Evolutionary conservation across 2,329 filamentous ascomycete genomes (phyloP).

Genomic region (Talaromyces sp.): DNA sequence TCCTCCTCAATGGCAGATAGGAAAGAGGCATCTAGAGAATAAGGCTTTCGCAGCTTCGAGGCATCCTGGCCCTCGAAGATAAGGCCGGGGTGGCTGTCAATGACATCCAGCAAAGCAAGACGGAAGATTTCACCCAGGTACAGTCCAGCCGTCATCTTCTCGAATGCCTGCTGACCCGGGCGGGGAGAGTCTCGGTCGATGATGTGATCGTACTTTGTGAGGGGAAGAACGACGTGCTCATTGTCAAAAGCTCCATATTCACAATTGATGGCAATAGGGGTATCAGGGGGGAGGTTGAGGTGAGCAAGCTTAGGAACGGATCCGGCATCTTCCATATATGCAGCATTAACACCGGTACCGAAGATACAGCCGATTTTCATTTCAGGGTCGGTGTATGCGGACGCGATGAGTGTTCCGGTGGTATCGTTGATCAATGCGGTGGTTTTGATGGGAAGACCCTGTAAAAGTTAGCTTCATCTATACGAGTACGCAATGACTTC

Average conservation of each 20-base stretch:
- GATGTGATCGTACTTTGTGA: constrained; percentile 77
- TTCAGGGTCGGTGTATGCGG: constrained; percentile 86
- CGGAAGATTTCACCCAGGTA: constrained; percentile 96
- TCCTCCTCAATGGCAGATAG: constrained; percentile 91
- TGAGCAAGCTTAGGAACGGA: constrained; percentile 91
- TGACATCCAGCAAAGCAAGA: constrained; percentile 76
- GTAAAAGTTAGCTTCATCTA: neutral
- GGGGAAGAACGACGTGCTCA: constrained; percentile 80
- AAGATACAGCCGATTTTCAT: constrained; percentile 98
- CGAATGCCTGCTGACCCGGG: constrained; percentile 90
- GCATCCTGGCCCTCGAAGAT: constrained; percentile 86
- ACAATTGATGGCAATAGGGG: constrained; percentile 93
- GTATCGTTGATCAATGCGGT: constrained; percentile 96
- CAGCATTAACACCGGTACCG: constrained; percentile 95
- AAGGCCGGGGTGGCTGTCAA: constrained; percentile 69
- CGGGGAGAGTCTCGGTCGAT: constrained; percentile 90
- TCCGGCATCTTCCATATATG: constrained; percentile 92
- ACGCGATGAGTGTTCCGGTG: constrained; percentile 93
- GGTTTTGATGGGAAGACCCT: constrained; percentile 88
- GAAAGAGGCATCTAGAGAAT: constrained; percentile 90
- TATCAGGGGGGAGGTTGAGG: constrained; percentile 79
- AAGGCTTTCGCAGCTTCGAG: constrained; percentile 74
- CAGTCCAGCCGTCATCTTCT: constrained; percentile 96
- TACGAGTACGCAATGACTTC: constrained; percentile 16
- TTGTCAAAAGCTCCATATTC: constrained; percentile 98